Percentiles rank a stretch among this genome's conserved stretches.
These are phyloP conservation scores for Hericium erinaceus DNA, from an alignment of 768 basidiomycete species.

Conservation along the genomic window DNA sequence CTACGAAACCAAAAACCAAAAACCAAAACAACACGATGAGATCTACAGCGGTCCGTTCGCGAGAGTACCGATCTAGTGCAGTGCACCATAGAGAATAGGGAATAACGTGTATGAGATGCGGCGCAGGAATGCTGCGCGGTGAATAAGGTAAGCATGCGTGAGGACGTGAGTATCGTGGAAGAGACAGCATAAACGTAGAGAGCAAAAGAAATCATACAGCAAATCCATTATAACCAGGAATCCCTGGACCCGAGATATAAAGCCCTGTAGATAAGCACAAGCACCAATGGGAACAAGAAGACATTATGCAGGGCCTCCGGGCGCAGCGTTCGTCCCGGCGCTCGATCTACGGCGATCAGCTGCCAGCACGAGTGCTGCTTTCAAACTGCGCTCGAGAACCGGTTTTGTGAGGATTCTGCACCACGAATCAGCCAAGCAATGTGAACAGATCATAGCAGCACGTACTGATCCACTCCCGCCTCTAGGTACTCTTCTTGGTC, in stretches of 20 bases:
- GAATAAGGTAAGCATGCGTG: no score
- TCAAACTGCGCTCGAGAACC: constrained; percentile 49
- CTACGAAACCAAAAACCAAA: no score
- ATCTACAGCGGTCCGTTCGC: no score
- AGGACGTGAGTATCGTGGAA: no score
- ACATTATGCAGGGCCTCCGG: background rate
- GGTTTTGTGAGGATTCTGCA: constrained; percentile 71
- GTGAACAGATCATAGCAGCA: background rate
- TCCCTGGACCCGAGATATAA: background rate
- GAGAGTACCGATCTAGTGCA: no score
- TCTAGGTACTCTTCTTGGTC: constrained; percentile 63
- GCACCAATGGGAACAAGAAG: background rate
- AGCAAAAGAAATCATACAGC: no score
- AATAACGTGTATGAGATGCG: no score
- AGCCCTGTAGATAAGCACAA: background rate
- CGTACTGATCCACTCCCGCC: constrained; percentile 66
- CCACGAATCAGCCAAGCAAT: background rate
- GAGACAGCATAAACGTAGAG: no score
- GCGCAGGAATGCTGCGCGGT: no score
- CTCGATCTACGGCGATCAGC: constrained; percentile 28
- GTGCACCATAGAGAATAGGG: no score
- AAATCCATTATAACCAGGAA: background rate
- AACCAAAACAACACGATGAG: no score
- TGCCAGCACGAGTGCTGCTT: constrained; percentile 32
- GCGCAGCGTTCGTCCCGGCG: background rate